Conservation (phyloP, 495 filamentous ascomycete species). For the Immersiella caudata region DNA sequence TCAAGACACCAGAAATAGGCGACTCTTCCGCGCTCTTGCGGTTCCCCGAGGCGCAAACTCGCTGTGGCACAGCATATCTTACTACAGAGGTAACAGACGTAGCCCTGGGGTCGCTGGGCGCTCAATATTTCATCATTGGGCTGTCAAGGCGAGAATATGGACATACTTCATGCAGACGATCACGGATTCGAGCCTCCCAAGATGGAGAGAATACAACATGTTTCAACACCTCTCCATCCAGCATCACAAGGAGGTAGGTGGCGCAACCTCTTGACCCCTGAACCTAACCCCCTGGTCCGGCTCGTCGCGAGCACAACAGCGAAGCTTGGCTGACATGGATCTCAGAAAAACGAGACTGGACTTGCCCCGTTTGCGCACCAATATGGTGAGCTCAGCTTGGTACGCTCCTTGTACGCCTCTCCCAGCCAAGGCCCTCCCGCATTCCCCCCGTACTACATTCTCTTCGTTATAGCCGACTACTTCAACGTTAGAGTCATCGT, state of each 20-base stretch:
- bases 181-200: neutral
- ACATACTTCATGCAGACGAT: constrained; percentile 19
- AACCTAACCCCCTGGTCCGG: too few relatives aligned
- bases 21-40: constrained; percentile 4
- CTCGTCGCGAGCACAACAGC: too few relatives aligned
- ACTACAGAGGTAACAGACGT: neutral
- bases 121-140: constrained; percentile 8
- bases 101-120: neutral
- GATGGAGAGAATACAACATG: constrained; percentile 9
- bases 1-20: neutral
- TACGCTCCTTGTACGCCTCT: constrained; percentile 6
- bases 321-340: neutral
- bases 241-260: neutral
- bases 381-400: constrained; percentile 5
- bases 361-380: neutral
- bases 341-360: neutral
- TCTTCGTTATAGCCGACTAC: constrained; percentile 13
- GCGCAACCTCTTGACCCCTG: neutral
- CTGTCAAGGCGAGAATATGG: constrained; percentile 21
- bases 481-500: constrained; percentile 1
- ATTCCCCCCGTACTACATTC: neutral
- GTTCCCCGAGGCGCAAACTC: constrained; percentile 8
- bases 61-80: constrained; percentile 20
- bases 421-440: constrained; percentile 4
- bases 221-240: neutral